Evolutionary conservation across 768 basidiomycete genomes (phyloP), one percentile per base, ranked within the genome.

Genomic region (Floccularia luteovirens): DNA sequence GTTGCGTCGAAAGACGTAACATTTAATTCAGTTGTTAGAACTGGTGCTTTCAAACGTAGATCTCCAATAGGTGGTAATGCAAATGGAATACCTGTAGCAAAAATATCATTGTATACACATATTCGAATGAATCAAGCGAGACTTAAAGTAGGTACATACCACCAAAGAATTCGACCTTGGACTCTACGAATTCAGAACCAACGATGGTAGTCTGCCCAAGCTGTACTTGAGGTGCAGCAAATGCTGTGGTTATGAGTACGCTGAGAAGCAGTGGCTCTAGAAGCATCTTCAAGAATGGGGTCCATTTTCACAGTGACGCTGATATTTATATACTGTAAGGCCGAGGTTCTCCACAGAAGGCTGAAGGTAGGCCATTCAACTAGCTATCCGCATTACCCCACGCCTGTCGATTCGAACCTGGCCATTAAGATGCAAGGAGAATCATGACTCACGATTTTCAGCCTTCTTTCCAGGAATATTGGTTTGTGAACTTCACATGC

Each of bases 131-230:
- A 28, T 28, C 14, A n/a, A n/a, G n/a, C n/a, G n/a, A 8, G 27
- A 28, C 27, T 28, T 17, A 32, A 10, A 20, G 12, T 14, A 12
- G 20, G n/a, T 16, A 41, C 51, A 25, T 39, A 70, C 72, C 70
- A 16, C 69, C 69, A 52, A 70, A 72, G 54, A 72, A 72, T 31
- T 70, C 67, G 43, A 64, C 59, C n/a, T 60, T 53, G 14, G 66
- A 45, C 2, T 41, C 40, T 1, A 63, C 52, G 2, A 66, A 48
- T 41, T 58, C 56, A 16, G 55, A 50, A 14, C 72, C 72, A 12
- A 57, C 42, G 28, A 72, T 38, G 0, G 61, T 64, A 0, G 70
- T 69, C 5, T 47, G 45, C 5, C 67, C 67, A 7, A 72, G 43
- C 16, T 57, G 55, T 24, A 72, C 59, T 37, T 65, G 47, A 5